A percentile compares a stretch with the other conserved stretches of the same genome.
Conservation (phyloP, 2,329 filamentous ascomycete species). For the Arthrobotrys megalospora region DNA sequence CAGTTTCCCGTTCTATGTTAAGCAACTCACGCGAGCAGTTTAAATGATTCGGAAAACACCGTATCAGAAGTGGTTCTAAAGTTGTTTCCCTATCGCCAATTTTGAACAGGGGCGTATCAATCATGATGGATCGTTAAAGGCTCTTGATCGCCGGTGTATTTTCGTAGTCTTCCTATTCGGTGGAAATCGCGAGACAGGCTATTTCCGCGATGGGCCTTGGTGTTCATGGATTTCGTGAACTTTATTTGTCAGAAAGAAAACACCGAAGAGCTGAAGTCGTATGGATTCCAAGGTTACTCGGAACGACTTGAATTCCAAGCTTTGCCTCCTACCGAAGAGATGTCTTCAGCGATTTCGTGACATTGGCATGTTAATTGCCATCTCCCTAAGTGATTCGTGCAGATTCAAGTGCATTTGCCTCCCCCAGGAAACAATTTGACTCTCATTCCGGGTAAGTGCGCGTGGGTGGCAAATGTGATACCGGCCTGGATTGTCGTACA, state of each 20-base stretch:
- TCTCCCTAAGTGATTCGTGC: slow-evolving; percentile 24
- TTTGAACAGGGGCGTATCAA: too few relatives aligned
- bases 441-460: slow-evolving; percentile 2
- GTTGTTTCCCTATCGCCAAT: background rate
- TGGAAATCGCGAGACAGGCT: background rate
- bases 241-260: background rate
- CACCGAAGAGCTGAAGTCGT: background rate
- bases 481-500: slow-evolving; percentile 4
- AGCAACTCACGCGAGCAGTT: background rate
- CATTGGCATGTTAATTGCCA: slow-evolving; percentile 43
- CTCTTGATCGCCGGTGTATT: background rate
- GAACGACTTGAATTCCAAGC: background rate
- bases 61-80: background rate
- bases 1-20: background rate
- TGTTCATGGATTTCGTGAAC: background rate
- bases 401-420: slow-evolving; percentile 33
- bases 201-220: slow-evolving; percentile 3
- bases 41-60: slow-evolving; percentile 4
- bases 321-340: slow-evolving; percentile 3
- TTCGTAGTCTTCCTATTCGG: background rate
- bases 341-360: slow-evolving; percentile 8
- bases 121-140: background rate
- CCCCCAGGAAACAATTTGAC: slow-evolving; percentile 15
- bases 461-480: slow-evolving; percentile 48
- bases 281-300: background rate